Evolutionary conservation across 257 asterid genomes (phyloP), one percentile per base, ranked within the genome.

Genomic region (Nicotiana benthamiana): DNA sequence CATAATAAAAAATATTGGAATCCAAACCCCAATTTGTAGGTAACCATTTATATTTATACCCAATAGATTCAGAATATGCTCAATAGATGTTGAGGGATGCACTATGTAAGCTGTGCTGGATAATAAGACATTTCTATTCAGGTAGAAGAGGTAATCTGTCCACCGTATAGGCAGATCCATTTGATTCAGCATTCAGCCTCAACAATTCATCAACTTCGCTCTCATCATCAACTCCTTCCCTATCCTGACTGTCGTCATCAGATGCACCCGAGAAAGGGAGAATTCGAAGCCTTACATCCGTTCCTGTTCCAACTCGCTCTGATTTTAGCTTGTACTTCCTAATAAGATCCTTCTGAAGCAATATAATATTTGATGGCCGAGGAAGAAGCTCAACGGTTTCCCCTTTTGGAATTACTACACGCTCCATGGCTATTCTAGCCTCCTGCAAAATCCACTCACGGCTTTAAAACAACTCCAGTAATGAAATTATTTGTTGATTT

Each of bases 301-400:
- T 80, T 81, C 91, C 98, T 53, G 92, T 78, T 62, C 89, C 89
- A 77, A 92, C 87, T 85, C 97, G 88, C 86, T 91, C 98, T 5
- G 98, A 88, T 76, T 86, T 86, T 30, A 95, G 96, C 84, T 91
- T 93, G 87, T 92, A 95, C 67, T 91, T 92, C 32, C 91, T 90
- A 79, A 95, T 87, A 40, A 95, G 96, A 84, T 93, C 97, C 90
- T 91, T 93, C 80, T 95, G 99, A 74, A 95, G 97, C 85, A 91
- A 78, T 80, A 90, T 22, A 75, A 95, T 84, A 70, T 91, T 93
- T 68, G 89, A 72, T 70, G 97, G 85, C 79, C 98, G 90, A 26
- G 97, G 97, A 86, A 93, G 97, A 70, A 95, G 90, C 79, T 91
- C 99, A 34, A 89, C 91, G 11, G 92, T 80, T 88, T 93, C 92